Evolutionary conservation across 768 basidiomycete species (phyloP).

Genomic region (Leccinum broughii): DNA sequence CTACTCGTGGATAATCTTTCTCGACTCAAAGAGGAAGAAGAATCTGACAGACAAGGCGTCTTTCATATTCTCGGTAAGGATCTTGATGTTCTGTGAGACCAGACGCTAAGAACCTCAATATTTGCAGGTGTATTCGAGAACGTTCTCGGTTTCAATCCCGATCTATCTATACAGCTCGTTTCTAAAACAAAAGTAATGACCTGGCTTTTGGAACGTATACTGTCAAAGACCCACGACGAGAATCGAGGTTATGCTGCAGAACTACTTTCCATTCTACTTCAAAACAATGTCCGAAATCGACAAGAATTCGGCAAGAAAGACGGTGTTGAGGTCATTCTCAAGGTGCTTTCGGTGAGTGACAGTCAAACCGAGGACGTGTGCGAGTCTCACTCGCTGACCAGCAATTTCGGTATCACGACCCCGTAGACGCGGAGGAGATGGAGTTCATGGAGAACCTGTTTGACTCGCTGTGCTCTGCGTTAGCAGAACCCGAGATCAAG

Average conservation of each 20-base stretch:
- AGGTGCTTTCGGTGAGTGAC: constrained; percentile 73
- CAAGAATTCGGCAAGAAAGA: constrained; percentile 67
- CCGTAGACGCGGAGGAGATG: constrained; percentile 81
- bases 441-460: constrained; percentile 99
- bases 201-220: constrained; percentile 81
- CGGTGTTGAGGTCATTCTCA: constrained; percentile 76
- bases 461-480: constrained; percentile 82
- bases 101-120: constrained; percentile 1
- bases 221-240: constrained; percentile 74
- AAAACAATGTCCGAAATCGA: constrained; percentile 69
- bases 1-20: constrained; percentile 85
- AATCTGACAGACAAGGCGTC: constrained; percentile 87
- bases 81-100: background rate
- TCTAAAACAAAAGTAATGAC: constrained; percentile 70
- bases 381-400: constrained; percentile 33
- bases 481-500: constrained; percentile 80
- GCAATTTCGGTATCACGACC: constrained; percentile 89
- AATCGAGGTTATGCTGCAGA: constrained; percentile 95
- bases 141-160: constrained; percentile 80
- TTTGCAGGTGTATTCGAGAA: constrained; percentile 87
- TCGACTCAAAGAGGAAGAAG: constrained; percentile 88
- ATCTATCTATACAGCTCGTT: constrained; percentile 67
- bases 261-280: constrained; percentile 86
- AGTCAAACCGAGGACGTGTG: constrained; percentile 3
- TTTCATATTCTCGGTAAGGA: constrained; percentile 84